Conservation (phyloP, 305 asterid genomes). For the Fraxinus ornus region DNA sequence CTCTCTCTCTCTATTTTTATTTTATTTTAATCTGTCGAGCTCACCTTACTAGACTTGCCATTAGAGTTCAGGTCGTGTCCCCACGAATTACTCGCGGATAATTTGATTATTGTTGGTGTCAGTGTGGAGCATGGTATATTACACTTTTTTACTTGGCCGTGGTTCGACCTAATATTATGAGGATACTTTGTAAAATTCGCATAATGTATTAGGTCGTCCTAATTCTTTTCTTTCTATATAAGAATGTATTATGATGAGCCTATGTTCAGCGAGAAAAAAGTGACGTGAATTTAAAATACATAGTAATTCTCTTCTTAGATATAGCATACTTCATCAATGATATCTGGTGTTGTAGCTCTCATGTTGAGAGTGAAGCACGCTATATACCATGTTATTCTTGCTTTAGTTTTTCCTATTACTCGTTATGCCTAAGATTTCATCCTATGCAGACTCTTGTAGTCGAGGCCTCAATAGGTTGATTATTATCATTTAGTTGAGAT, state of each 20-base stretch:
- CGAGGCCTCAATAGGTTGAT: not conserved
- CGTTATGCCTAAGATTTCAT: not conserved
- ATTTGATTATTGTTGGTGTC: not conserved
- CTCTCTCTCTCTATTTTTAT: too few species aligned
- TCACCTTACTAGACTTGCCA: not conserved
- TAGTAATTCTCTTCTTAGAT: not conserved
- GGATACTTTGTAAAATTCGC: not conserved
- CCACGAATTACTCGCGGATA: not conserved
- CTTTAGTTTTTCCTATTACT: not conserved
- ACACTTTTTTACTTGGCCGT: not conserved
- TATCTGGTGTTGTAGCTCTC: not conserved
- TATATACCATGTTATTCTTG: not conserved
- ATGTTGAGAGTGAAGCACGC: not conserved
- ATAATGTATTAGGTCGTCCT: not conserved
- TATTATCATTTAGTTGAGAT: not conserved
- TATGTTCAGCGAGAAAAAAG: not conserved
- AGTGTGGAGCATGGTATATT: not conserved
- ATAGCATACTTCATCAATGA: not conserved
- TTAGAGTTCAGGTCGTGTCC: not conserved
- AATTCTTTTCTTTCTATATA: not conserved
- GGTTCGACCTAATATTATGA: too few species aligned
- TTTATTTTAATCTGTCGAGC: not conserved
- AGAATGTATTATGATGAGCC: not conserved
- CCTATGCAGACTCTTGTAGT: not conserved
- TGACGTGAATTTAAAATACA: not conserved